Evolutionary conservation across 768 basidiomycete species (phyloP).

Genomic region (Trametes sanguinea): DNA sequence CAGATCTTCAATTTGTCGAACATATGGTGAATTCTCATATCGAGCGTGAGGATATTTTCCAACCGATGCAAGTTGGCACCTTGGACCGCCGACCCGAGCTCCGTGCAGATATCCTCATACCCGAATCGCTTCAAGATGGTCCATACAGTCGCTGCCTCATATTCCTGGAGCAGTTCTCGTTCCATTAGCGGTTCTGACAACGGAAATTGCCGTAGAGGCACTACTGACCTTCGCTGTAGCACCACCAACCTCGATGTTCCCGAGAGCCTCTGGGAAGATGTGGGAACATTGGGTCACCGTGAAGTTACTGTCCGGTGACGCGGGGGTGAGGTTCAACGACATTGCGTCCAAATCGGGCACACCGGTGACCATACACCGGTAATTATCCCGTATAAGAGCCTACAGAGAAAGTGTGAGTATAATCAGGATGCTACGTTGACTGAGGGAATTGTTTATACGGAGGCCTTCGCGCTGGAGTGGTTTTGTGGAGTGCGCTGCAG

Average conservation of each 20-base stretch:
- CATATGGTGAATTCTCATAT: neutral
- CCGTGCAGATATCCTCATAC: slow-evolving; percentile 1
- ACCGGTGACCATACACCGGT: slow-evolving; percentile 9
- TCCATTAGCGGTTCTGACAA: neutral
- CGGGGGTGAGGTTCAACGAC: neutral
- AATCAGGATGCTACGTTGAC: neutral
- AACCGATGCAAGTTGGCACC: slow-evolving; percentile 6
- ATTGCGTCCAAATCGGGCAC: neutral
- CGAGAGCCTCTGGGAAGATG: slow-evolving; percentile 3
- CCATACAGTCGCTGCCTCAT: slow-evolving; percentile 6
- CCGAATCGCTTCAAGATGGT: slow-evolving; percentile 5
- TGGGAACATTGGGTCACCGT: slow-evolving; percentile 2
- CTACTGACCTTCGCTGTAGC: neutral
- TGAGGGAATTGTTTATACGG: neutral
- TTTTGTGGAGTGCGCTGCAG: slow-evolving; percentile 1
- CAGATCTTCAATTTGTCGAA: neutral
- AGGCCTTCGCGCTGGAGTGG: slow-evolving; percentile 1
- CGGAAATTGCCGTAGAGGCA: neutral
- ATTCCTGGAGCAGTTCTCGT: neutral
- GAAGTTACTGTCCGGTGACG: neutral
- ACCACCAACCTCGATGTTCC: slow-evolving; percentile 1
- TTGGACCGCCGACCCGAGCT: slow-evolving; percentile 3
- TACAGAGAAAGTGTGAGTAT: neutral
- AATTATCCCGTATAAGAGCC: slow-evolving; percentile 8
- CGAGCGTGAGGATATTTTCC: slow-evolving; percentile 7